These are phyloP conservation scores for Tephrocybe sp. DNA, from an alignment of 768 basidiomycete species.

Conservation along the genomic window DNA sequence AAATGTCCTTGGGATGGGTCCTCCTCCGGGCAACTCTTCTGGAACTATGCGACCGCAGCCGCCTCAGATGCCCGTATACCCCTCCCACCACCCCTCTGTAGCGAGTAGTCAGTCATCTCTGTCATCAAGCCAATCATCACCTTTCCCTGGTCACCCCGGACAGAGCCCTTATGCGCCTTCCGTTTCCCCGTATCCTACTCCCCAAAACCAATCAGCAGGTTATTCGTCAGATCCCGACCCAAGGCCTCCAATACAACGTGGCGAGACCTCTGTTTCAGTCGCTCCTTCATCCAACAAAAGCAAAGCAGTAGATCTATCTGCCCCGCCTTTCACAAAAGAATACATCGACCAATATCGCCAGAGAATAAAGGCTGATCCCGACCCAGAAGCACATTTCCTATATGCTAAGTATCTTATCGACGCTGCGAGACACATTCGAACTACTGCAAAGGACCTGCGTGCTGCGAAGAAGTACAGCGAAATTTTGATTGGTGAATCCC, in stretches of 20 bases:
- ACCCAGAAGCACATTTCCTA: conserved; percentile 95
- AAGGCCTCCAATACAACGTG: conserved; percentile 56
- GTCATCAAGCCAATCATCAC: conserved; percentile 32
- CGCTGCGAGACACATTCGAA: conserved; percentile 89
- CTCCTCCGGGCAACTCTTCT: conserved; percentile 43
- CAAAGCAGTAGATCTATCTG: conserved; percentile 79
- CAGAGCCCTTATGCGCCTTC: conserved; percentile 17
- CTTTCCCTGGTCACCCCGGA: conserved; percentile 21
- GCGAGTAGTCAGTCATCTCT: conserved; percentile 24
- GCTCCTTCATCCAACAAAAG: conserved; percentile 61
- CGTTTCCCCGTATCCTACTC: conserved; percentile 24
- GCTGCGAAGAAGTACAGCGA: conserved; percentile 91
- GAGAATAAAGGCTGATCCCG: conserved; percentile 95
- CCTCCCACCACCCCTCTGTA: conserved; percentile 14
- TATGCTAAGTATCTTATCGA: conserved; percentile 99
- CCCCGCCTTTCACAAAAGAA: conserved; percentile 90
- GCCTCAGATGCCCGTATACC: conserved; percentile 22
- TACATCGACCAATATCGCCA: conserved; percentile 98
- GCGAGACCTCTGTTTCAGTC: conserved; percentile 57
- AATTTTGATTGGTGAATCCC: conserved; percentile 78
- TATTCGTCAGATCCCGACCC: conserved; percentile 55
- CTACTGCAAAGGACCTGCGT: conserved; percentile 72
- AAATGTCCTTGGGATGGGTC: conserved; percentile 77
- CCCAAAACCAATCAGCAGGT: conserved; percentile 10
- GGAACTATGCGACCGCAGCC: conserved; percentile 19